A percentile compares a stretch with the other conserved stretches of the same genome.
These are phyloP conservation scores for Podila clonocystis DNA, from an alignment of 192 early-diverging fungal species.

Conservation along the genomic window DNA sequence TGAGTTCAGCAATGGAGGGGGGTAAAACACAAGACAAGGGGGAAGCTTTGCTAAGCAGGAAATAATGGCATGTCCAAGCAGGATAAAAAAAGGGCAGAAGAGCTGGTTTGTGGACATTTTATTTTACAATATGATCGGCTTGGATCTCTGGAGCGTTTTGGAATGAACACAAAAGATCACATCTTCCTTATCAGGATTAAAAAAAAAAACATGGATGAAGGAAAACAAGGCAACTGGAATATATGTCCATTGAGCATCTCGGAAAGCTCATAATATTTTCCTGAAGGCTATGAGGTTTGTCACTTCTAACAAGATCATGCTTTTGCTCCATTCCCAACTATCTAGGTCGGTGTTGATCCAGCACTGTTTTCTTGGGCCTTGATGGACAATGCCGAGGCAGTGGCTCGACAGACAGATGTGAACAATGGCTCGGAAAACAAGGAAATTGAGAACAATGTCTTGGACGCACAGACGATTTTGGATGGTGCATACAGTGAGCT, in stretches of 20 bases:
- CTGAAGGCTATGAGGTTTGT: neutral
- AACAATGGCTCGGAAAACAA: constrained; percentile 27
- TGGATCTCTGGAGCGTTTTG: too few relatives aligned
- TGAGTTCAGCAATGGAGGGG: constrained; percentile 21
- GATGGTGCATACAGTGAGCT: constrained; percentile 60
- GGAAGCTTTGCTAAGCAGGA: too few relatives aligned
- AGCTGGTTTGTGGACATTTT: too few relatives aligned
- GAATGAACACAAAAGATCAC: too few relatives aligned
- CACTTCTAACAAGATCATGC: neutral
- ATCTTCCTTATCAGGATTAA: too few relatives aligned
- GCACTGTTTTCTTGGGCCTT: constrained; percentile 69
- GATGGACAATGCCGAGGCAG: constrained; percentile 67
- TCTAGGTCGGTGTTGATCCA: constrained; percentile 51
- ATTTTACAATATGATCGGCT: too few relatives aligned
- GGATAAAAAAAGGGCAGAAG: too few relatives aligned
- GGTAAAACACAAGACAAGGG: neutral
- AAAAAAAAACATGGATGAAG: neutral
- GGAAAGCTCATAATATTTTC: neutral
- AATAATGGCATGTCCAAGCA: too few relatives aligned
- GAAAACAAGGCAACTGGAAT: neutral
- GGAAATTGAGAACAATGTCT: constrained; percentile 15
- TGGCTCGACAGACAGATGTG: constrained; percentile 47
- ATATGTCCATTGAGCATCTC: too few relatives aligned
- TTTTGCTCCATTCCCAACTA: neutral
- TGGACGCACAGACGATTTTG: constrained; percentile 64